Percentiles rank a stretch among this genome's conserved stretches.
phyloP scores from a whole-genome alignment of 352 stramenopile species.

The Ophiocytium majus region DNA sequence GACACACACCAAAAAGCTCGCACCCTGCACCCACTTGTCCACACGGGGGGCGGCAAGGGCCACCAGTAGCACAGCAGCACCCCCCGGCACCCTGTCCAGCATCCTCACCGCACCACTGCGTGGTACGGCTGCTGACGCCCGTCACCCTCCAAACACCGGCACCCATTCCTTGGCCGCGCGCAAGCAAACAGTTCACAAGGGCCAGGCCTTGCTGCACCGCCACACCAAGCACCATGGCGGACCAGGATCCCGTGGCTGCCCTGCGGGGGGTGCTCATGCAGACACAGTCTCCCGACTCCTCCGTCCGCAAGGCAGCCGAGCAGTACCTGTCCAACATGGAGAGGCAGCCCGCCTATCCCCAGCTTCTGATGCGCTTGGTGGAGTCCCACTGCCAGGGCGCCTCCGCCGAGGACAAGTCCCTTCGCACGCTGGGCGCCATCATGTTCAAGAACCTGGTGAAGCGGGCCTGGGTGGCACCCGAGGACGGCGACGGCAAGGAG shows the following conservation, averaged over 20 bases:
- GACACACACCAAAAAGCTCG: too few species aligned
- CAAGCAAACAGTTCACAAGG: too few species aligned
- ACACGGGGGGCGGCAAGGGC: too few species aligned
- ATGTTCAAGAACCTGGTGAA: conserved; percentile 98
- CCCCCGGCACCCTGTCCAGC: too few species aligned
- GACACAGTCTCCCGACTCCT: conserved; percentile 32
- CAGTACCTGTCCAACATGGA: conserved; percentile 51
- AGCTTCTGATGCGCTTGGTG: conserved; percentile 58
- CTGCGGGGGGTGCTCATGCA: conserved; percentile 36
- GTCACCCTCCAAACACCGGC: too few species aligned
- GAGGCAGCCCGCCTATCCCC: conserved; percentile 54
- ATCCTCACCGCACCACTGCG: too few species aligned
- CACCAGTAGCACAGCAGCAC: too few species aligned
- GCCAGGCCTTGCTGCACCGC: too few species aligned
- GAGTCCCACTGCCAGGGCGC: conserved; percentile 37
- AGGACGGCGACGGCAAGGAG: conserved; percentile 64
- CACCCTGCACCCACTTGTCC: too few species aligned
- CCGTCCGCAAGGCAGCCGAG: conserved; percentile 48
- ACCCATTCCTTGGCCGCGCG: too few species aligned
- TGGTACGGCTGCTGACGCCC: too few species aligned
- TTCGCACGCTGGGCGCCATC: conserved; percentile 57
- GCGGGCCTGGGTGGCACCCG: conserved; percentile 85
- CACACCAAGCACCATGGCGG: conserved; percentile 40
- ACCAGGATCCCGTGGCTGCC: conserved; percentile 34
- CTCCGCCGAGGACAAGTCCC: conserved; percentile 51